A percentile compares a stretch with the other conserved stretches of the same genome.
These are phyloP conservation scores for Penicillium capsulatum DNA, from an alignment of 2,329 filamentous ascomycete genomes.

Conservation along the genomic window DNA sequence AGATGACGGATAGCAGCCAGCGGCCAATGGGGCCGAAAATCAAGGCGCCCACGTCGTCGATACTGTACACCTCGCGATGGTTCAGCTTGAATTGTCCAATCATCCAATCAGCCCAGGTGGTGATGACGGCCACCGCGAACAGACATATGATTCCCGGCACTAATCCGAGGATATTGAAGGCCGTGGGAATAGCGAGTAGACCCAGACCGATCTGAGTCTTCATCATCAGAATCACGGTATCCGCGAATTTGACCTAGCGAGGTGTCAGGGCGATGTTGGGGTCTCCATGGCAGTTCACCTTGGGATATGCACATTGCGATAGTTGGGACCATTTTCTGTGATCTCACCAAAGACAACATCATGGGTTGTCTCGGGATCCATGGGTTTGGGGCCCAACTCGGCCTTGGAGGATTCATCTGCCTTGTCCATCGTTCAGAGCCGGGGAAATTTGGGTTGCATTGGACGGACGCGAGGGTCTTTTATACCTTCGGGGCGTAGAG, in stretches of 20 bases:
- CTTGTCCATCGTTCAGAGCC: too few species aligned
- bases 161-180: slow-evolving; percentile 46
- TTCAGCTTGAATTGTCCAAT: slow-evolving; percentile 50
- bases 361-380: too few species aligned
- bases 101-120: slow-evolving; percentile 49
- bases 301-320: slow-evolving; percentile 16
- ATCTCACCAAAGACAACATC: slow-evolving; percentile 20
- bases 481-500: too few species aligned
- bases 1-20: slow-evolving; percentile 10
- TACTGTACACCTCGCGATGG: slow-evolving; percentile 54
- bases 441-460: too few species aligned
- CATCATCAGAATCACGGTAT: slow-evolving; percentile 44
- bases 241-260: slow-evolving; percentile 44
- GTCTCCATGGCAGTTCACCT: neutral
- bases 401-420: too few species aligned
- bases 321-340: slow-evolving; percentile 16
- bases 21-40: slow-evolving; percentile 10
- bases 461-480: too few species aligned
- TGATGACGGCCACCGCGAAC: slow-evolving; percentile 40
- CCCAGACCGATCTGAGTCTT: slow-evolving; percentile 46
- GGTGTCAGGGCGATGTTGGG: neutral
- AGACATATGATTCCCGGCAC: slow-evolving; percentile 49
- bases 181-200: slow-evolving; percentile 49
- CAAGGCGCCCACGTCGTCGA: slow-evolving; percentile 51
- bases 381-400: too few species aligned